Conservation (phyloP, 805 yeast species). For the Komagataella ulmi region DNA sequence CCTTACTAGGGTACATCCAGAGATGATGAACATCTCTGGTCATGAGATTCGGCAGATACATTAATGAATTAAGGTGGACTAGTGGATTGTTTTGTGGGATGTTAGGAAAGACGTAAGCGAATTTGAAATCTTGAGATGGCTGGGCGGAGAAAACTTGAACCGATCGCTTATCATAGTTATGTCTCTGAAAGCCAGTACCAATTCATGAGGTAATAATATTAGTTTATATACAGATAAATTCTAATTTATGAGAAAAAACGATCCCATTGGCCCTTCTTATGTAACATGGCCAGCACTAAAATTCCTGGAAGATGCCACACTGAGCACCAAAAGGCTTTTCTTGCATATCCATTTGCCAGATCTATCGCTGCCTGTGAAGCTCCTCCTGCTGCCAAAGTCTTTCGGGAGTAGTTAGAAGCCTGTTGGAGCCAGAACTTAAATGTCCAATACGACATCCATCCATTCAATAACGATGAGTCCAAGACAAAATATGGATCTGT, state of each 20-base stretch:
- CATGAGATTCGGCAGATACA: constrained; percentile 36
- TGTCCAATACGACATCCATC: constrained; percentile 76
- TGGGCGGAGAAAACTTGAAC: not conserved
- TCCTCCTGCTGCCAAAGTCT: constrained; percentile 17
- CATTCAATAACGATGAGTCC: constrained; percentile 76
- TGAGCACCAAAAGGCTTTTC: constrained; percentile 84
- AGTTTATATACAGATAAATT: constrained; percentile 2
- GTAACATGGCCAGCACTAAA: constrained; percentile 82
- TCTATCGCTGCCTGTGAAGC: constrained; percentile 44
- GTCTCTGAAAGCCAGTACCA: not conserved
- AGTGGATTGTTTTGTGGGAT: not conserved
- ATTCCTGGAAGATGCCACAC: constrained; percentile 91
- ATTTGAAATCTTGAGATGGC: not conserved
- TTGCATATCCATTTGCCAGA: constrained; percentile 58
- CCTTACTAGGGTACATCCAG: constrained; percentile 17
- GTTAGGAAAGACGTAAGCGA: not conserved
- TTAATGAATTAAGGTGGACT: constrained; percentile 6
- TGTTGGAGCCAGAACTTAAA: constrained; percentile 82
- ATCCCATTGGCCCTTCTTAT: constrained; percentile 94
- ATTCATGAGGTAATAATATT: not conserved
- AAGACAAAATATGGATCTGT: constrained; percentile 71
- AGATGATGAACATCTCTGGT: constrained; percentile 30
- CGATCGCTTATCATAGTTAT: not conserved
- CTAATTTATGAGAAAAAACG: constrained; percentile 24
- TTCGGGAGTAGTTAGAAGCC: constrained; percentile 35